Evolutionary conservation across 2,329 filamentous ascomycete genomes (phyloP).

Genomic region (Fusarium pseudograminearum): DNA sequence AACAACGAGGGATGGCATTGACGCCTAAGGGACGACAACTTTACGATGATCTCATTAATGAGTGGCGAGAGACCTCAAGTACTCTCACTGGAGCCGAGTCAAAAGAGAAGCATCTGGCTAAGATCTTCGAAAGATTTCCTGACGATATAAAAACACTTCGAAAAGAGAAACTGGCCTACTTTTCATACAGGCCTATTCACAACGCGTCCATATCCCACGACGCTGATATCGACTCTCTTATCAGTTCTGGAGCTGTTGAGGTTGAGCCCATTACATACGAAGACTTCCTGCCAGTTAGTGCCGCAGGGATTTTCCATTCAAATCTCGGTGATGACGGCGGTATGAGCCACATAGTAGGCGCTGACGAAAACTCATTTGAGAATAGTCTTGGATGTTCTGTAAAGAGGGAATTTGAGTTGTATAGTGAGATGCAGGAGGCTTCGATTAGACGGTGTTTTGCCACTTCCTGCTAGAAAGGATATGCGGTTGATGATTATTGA

Average conservation of each 20-base stretch:
- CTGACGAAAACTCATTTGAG: conserved; percentile 13
- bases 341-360: background rate
- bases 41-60: conserved; percentile 59
- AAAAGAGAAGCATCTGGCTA: conserved; percentile 42
- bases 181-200: conserved; percentile 48
- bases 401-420: conserved; percentile 21
- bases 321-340: conserved; percentile 49
- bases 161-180: conserved; percentile 55
- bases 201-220: background rate
- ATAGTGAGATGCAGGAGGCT: conserved; percentile 10
- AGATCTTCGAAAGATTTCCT: conserved; percentile 55
- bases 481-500: background rate
- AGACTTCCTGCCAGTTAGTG: conserved; percentile 65
- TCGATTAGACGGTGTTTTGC: conserved; percentile 4
- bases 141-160: conserved; percentile 57
- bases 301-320: conserved; percentile 64
- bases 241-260: conserved; percentile 51
- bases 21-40: conserved; percentile 58
- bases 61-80: conserved; percentile 38
- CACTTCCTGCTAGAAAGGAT: background rate
- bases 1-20: conserved; percentile 64
- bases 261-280: conserved; percentile 63
- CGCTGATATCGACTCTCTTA: conserved; percentile 47
- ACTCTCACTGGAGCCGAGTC: background rate
- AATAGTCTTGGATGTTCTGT: conserved; percentile 8